phyloP scores from a whole-genome alignment of 306 rosid genomes.

The Albizia julibrissin region DNA sequence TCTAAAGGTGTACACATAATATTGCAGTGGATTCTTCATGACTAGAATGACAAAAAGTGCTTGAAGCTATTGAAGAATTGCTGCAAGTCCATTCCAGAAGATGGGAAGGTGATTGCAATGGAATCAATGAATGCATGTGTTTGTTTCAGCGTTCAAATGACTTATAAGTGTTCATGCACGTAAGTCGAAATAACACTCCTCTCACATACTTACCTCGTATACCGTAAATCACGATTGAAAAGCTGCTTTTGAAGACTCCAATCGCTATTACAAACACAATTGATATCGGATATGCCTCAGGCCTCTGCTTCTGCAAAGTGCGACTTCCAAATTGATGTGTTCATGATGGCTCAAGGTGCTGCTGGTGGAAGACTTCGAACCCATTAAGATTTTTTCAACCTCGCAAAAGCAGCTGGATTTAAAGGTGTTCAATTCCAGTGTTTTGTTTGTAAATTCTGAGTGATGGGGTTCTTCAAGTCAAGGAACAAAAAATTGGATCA shows the following conservation, averaged over 20 bases:
- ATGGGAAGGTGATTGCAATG: conserved; percentile 1
- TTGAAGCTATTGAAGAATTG: not conserved
- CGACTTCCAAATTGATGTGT: not conserved
- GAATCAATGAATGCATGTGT: too few species aligned
- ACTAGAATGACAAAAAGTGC: not conserved
- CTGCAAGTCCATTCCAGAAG: not conserved
- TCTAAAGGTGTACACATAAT: not conserved
- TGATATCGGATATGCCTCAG: not conserved
- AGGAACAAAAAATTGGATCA: too few species aligned
- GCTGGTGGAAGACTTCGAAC: not conserved
- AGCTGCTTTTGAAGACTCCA: too few species aligned
- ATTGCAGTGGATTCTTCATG: not conserved
- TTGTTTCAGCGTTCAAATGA: too few species aligned
- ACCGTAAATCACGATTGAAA: too few species aligned
- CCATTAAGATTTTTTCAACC: not conserved
- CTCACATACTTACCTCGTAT: too few species aligned
- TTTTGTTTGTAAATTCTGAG: not conserved
- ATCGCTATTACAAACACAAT: too few species aligned
- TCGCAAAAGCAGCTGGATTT: not conserved
- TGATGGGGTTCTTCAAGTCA: not conserved
- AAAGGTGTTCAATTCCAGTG: not conserved
- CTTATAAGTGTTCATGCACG: too few species aligned
- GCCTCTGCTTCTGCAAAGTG: not conserved
- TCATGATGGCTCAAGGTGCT: conserved; percentile 5
- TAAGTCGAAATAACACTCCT: too few species aligned